These are phyloP conservation scores for Rhizopogon parksii DNA, from an alignment of 1,284 basidiomycete species.

Conservation along the genomic window DNA sequence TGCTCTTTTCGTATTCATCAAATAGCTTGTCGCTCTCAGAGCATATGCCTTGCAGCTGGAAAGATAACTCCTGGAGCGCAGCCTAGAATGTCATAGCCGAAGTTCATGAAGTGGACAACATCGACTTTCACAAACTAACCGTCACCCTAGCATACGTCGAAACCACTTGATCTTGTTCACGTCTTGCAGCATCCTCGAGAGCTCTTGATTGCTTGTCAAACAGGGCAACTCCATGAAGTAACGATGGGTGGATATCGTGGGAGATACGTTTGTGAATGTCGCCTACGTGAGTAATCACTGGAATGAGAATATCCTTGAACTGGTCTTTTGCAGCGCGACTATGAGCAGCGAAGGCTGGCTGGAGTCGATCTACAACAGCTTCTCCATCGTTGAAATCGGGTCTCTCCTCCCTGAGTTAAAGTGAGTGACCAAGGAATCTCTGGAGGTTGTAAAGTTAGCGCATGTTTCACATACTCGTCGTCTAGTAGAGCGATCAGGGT, in stretches of 20 bases:
- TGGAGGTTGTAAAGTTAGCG: background rate
- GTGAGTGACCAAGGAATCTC: slow-evolving; percentile 3
- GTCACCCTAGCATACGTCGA: slow-evolving; percentile 14
- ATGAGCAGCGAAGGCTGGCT: slow-evolving; percentile 20
- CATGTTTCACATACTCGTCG: slow-evolving; percentile 14
- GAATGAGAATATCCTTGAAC: slow-evolving; percentile 19
- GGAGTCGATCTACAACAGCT: slow-evolving; percentile 22
- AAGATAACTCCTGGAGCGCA: slow-evolving; percentile 16
- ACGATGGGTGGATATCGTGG: slow-evolving; percentile 15
- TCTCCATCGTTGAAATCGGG: slow-evolving; percentile 8
- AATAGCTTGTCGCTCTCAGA: slow-evolving; percentile 21
- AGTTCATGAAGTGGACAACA: slow-evolving; percentile 9
- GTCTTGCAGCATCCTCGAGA: slow-evolving; percentile 15
- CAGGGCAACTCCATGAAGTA: slow-evolving; percentile 12
- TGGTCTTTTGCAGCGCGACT: slow-evolving; percentile 13
- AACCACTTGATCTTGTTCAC: slow-evolving; percentile 13
- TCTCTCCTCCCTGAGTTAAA: slow-evolving; percentile 16
- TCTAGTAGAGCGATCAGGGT: slow-evolving; percentile 24
- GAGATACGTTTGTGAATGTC: slow-evolving; percentile 24
- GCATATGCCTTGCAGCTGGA: slow-evolving; percentile 15
- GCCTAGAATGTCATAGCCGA: slow-evolving; percentile 9
- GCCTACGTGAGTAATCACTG: slow-evolving; percentile 21
- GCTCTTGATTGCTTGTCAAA: slow-evolving; percentile 15
- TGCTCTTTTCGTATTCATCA: slow-evolving; percentile 15
- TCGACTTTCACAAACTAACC: slow-evolving; percentile 16